phyloP scores from a whole-genome alignment of 306 rosid genomes.

The Pachyrhizus erosus region DNA sequence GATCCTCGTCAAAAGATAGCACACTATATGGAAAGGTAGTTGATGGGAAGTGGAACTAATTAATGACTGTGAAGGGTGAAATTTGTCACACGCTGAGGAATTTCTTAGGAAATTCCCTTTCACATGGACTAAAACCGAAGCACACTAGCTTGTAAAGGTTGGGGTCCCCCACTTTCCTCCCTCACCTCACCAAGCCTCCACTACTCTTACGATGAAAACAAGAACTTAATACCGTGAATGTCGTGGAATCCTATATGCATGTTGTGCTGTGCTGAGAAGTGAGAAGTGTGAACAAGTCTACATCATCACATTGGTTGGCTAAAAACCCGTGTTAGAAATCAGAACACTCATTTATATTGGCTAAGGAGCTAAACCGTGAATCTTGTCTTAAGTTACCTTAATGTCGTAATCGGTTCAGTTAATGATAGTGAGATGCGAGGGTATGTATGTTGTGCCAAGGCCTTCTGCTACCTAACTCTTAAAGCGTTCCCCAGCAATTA shows the following conservation, averaged over 20 bases:
- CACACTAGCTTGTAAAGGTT: not conserved
- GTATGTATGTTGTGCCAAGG: constrained; percentile 1
- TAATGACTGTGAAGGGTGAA: not conserved
- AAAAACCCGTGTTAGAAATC: constrained; percentile 5
- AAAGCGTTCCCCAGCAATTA: constrained; percentile 4
- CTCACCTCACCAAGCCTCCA: not conserved
- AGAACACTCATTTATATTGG: constrained; percentile 15
- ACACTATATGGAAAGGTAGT: not conserved
- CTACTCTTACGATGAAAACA: constrained; percentile 22
- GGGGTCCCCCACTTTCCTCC: constrained; percentile 34
- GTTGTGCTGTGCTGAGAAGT: not conserved
- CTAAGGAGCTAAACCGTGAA: constrained; percentile 32
- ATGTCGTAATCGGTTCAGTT: constrained; percentile 42
- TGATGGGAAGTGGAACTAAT: constrained; percentile 14
- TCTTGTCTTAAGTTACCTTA: constrained; percentile 8
- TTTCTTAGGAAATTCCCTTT: not conserved
- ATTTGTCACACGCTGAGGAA: not conserved
- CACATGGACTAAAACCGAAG: constrained; percentile 14
- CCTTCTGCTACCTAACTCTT: constrained; percentile 17
- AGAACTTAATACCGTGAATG: constrained; percentile 36
- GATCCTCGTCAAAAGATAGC: constrained; percentile 18
- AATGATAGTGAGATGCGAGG: constrained; percentile 16
- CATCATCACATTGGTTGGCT: constrained; percentile 42
- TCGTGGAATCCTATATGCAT: constrained; percentile 23
- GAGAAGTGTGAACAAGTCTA: constrained; percentile 20